Evolutionary conservation across 306 rosid species (phyloP), one percentile per base, ranked within the genome.

Genomic region (Glycyrrhiza uralensis): DNA sequence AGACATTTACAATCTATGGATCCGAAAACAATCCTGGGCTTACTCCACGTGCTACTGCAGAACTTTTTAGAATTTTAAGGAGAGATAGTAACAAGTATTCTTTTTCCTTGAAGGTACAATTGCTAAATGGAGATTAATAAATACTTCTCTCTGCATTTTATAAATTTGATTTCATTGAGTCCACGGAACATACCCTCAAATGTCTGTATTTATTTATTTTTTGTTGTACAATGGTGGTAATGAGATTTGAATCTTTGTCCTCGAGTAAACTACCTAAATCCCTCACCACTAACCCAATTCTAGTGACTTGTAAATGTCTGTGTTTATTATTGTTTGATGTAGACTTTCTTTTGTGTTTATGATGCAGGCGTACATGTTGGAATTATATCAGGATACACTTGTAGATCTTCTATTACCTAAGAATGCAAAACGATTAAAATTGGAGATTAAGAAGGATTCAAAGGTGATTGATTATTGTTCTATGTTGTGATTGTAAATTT

Each of bases 331-430:
- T 60, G 33, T 78, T 41, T 69, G 15, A 61, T 36, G 20, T 46
- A 29, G 32, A 14, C 51, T 19, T 58, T n/a, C 44, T 13, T 23
- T 69, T 47, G 65, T 8, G 23, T 52, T 39, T 8, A 84, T 60
- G 20, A 65, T 76, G 84, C 87, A 94, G 99, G 97, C 89, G 20
- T 94, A 91, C 76, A 86, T 94, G 90, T 80, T 94, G 84, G 99
- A 94, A 45, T 72, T 91, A 70, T 94, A 94, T 84, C 99, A 94
- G 82, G 99, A 94, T 70, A 91, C 97, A 32, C 95, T 94, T 35
- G 86, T 91, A 14, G 99, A 94, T 77, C 97, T 94, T 62, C 80
- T 94, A 38, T 80, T 94, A 52, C 91, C 93, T 0, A 94, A 85
- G 75, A 79, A 82, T 77, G 90, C 81, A 4, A 94, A 89, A 76